Evolutionary conservation across 1,284 basidiomycete genomes (phyloP).

Genomic region (Golubevia pallescens): DNA sequence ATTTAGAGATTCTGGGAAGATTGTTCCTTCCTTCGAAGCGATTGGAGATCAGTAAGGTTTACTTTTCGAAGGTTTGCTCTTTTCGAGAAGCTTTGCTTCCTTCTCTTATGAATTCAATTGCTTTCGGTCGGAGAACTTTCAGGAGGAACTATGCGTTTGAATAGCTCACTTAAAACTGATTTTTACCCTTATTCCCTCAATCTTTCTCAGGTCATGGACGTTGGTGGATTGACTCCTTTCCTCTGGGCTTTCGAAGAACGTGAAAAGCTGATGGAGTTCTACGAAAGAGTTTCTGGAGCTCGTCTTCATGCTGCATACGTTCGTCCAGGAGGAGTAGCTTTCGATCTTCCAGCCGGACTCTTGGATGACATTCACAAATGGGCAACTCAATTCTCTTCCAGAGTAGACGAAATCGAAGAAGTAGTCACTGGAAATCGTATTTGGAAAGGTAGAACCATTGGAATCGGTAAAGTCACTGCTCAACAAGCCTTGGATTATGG

Average conservation of each 20-base stretch:
- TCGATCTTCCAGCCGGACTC: conserved; percentile 93
- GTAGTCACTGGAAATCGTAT: conserved; percentile 97
- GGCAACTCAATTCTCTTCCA: conserved; percentile 89
- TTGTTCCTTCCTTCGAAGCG: too few species aligned
- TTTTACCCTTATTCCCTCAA: background rate
- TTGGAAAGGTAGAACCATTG: conserved; percentile 94
- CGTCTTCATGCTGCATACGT: conserved; percentile 98
- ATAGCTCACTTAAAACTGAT: background rate
- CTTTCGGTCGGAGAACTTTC: too few species aligned
- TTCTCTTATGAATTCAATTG: too few species aligned
- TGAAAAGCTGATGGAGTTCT: conserved; percentile 99
- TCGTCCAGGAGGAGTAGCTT: conserved; percentile 95
- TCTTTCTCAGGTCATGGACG: conserved; percentile 65
- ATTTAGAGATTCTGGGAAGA: too few species aligned
- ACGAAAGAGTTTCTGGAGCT: conserved; percentile 97
- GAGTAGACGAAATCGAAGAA: conserved; percentile 97
- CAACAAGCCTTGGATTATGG: conserved; percentile 90
- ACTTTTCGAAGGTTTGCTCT: too few species aligned
- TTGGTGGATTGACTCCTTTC: conserved; percentile 97
- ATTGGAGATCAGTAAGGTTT: too few species aligned
- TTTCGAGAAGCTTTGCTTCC: too few species aligned
- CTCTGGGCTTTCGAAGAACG: conserved; percentile 99
- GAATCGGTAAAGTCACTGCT: conserved; percentile 87
- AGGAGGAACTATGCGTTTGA: too few species aligned
- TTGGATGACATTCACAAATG: conserved; percentile 97